phyloP scores from a whole-genome alignment of 805 yeast genomes.

The Kodamaea neixiangensis region DNA sequence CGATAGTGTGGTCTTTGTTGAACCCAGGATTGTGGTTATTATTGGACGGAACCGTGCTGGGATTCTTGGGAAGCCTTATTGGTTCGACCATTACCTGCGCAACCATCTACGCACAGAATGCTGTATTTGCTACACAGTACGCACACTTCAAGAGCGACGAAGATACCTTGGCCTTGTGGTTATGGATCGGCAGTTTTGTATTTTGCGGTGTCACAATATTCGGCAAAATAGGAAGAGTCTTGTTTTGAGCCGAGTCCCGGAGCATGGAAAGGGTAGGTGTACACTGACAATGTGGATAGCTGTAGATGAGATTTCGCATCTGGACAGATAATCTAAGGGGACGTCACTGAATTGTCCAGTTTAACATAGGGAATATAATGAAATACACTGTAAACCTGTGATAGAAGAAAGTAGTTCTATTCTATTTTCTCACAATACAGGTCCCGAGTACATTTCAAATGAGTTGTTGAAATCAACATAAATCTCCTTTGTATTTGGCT shows the following conservation, averaged over 20 bases:
- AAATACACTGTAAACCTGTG: neutral
- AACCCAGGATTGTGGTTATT: slow-evolving; percentile 69
- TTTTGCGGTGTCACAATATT: slow-evolving; percentile 66
- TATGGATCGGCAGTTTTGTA: slow-evolving; percentile 64
- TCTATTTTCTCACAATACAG: too few relatives aligned
- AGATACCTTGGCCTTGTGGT: slow-evolving; percentile 43
- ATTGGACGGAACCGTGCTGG: slow-evolving; percentile 59
- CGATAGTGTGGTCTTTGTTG: slow-evolving; percentile 60
- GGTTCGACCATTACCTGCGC: slow-evolving; percentile 35
- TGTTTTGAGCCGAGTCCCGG: too few relatives aligned
- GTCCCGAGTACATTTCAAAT: too few relatives aligned
- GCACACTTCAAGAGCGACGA: slow-evolving; percentile 17
- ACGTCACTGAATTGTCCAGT: neutral
- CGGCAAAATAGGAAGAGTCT: slow-evolving; percentile 67
- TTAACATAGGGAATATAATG: neutral
- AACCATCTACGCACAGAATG: slow-evolving; percentile 32
- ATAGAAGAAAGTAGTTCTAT: too few relatives aligned
- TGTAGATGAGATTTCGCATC: neutral
- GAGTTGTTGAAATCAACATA: too few relatives aligned
- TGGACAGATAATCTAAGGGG: neutral
- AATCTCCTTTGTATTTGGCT: too few relatives aligned
- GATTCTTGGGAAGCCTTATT: slow-evolving; percentile 43
- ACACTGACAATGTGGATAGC: neutral
- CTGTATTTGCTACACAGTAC: slow-evolving; percentile 19
- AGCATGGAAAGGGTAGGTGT: too few relatives aligned